Percentiles rank a stretch among this genome's conserved stretches.
These are phyloP conservation scores for Euphorbia lathyris DNA, from an alignment of 345 rosid species.

Conservation along the genomic window DNA sequence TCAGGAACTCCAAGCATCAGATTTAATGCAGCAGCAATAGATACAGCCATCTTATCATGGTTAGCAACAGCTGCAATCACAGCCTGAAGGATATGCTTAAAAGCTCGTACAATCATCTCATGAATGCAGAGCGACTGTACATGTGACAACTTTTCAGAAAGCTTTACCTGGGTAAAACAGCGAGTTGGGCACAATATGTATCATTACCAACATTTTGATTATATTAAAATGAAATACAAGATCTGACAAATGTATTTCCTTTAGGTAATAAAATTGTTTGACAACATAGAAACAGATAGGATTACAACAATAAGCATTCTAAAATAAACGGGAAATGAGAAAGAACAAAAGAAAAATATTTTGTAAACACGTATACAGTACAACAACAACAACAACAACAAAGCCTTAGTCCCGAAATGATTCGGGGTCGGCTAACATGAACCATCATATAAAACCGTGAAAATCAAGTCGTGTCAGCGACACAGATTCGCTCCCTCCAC, in stretches of 20 bases:
- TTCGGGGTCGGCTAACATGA: too few species aligned
- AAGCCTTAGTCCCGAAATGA: too few species aligned
- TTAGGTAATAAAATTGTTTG: neutral
- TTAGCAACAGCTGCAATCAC: constrained; percentile 68
- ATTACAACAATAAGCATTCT: neutral
- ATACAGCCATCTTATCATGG: constrained; percentile 59
- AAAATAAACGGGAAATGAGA: neutral
- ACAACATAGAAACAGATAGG: neutral
- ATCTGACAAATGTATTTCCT: neutral
- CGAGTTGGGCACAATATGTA: neutral
- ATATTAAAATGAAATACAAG: neutral
- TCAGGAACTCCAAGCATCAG: constrained; percentile 88
- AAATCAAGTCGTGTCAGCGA: too few species aligned
- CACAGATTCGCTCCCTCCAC: too few species aligned
- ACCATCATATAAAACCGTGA: too few species aligned
- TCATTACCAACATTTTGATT: neutral
- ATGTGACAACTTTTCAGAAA: constrained; percentile 90
- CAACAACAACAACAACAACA: too few species aligned
- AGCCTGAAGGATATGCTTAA: constrained; percentile 86
- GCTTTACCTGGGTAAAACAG: constrained; percentile 66
- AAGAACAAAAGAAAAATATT: neutral
- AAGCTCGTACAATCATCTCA: constrained; percentile 96
- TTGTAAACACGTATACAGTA: neutral
- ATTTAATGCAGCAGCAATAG: constrained; percentile 83
- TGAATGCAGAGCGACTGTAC: constrained; percentile 94